These are phyloP conservation scores for Serendipita sp. DNA, from an alignment of 768 basidiomycete species.

Conservation along the genomic window DNA sequence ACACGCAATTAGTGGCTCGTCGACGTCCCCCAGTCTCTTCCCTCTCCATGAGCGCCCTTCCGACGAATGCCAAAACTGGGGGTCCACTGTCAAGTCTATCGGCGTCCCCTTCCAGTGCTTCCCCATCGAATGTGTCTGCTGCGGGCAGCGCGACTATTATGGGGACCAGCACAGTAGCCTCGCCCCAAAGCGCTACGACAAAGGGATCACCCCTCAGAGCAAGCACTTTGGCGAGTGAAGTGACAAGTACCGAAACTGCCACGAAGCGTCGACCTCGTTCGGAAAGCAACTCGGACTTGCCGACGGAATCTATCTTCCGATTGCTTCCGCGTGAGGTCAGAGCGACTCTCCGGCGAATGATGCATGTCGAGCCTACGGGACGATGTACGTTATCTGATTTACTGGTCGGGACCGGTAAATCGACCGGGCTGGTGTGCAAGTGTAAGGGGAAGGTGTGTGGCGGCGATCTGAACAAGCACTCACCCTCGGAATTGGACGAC, in stretches of 20 bases:
- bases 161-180: not conserved
- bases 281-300: conserved; percentile 25
- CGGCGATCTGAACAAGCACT: conserved; percentile 27
- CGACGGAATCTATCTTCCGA: conserved; percentile 90
- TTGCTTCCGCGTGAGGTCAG: conserved; percentile 87
- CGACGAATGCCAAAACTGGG: not conserved
- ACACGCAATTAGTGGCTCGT: not conserved
- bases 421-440: conserved; percentile 61
- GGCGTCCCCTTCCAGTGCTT: not conserved
- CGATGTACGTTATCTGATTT: conserved; percentile 89
- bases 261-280: conserved; percentile 27
- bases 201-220: not conserved
- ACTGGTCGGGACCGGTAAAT: conserved; percentile 63
- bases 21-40: not conserved
- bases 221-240: not conserved
- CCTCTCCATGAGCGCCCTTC: not conserved
- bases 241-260: conserved; percentile 6
- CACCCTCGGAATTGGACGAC: conserved; percentile 37
- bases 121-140: not conserved
- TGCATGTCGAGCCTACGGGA: conserved; percentile 73
- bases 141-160: not conserved
- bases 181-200: not conserved
- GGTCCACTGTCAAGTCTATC: not conserved
- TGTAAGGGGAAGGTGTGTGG: conserved; percentile 37
- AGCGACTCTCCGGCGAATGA: conserved; percentile 80